These are phyloP conservation scores for Corylus americana DNA, from an alignment of 306 rosid genomes.

Conservation along the genomic window DNA sequence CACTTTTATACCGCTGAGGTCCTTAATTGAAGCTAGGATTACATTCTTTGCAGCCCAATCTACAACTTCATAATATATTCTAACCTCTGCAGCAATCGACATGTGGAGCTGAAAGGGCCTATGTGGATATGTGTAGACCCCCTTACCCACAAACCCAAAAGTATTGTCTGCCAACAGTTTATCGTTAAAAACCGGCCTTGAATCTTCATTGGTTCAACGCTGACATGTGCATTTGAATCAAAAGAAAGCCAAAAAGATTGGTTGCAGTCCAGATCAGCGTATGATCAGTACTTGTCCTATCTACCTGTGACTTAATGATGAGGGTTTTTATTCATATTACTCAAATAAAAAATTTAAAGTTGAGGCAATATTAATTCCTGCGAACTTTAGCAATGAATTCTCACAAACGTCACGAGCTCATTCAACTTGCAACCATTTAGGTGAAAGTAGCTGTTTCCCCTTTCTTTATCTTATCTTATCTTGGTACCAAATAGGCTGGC, in stretches of 20 bases:
- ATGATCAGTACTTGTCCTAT: background rate
- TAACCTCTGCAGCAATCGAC: background rate
- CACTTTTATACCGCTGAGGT: background rate
- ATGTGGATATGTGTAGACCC: background rate
- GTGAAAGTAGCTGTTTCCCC: background rate
- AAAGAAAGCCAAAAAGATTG: constrained; percentile 1
- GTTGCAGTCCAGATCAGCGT: background rate
- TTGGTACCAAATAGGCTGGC: background rate
- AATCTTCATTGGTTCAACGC: constrained; percentile 4
- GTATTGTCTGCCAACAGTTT: background rate
- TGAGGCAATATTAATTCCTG: background rate
- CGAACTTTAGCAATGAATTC: background rate
- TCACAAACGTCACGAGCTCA: background rate
- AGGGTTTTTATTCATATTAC: background rate
- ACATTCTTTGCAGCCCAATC: background rate
- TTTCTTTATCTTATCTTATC: background rate
- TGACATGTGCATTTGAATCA: background rate
- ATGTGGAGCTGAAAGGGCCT: background rate
- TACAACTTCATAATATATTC: background rate
- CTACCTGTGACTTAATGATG: background rate
- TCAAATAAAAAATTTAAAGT: background rate
- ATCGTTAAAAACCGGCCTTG: background rate
- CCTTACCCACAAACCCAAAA: background rate
- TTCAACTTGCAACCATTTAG: constrained; percentile 3
- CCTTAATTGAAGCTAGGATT: too few relatives aligned